These are phyloP conservation scores for Saccharum officinarum DNA, from an alignment of 176 grass and related monocot species.

Conservation along the genomic window DNA sequence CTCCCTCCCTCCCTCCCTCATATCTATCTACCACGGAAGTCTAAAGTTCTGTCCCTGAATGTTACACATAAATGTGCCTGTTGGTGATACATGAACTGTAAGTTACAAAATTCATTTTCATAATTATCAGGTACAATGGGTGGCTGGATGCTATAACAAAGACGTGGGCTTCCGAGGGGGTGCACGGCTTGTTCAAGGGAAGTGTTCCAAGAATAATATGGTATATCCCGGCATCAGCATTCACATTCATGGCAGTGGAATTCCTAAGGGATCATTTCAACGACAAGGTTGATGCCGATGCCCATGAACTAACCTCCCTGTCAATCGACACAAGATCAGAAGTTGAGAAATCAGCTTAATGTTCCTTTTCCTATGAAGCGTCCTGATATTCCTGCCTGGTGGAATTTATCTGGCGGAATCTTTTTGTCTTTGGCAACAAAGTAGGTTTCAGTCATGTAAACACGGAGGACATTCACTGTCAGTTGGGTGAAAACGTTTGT, in stretches of 20 bases:
- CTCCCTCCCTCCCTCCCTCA: not conserved
- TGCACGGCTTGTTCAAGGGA: constrained; percentile 81
- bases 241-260: constrained; percentile 98
- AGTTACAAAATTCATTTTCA: not conserved
- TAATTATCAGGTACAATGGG: constrained; percentile 66
- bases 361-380: not conserved
- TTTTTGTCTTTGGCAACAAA: not conserved
- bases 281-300: constrained; percentile 43
- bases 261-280: constrained; percentile 89
- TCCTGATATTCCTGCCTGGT: not conserved
- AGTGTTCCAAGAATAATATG: constrained; percentile 86
- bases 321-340: constrained; percentile 52
- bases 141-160: constrained; percentile 87
- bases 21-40: not conserved
- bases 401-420: constrained; percentile 12
- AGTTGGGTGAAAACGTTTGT: not conserved
- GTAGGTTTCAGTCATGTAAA: not conserved
- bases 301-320: constrained; percentile 36
- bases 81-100: not conserved
- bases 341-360: constrained; percentile 44
- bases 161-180: constrained; percentile 73
- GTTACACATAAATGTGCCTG: not conserved
- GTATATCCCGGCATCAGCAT: constrained; percentile 89
- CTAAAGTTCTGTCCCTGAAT: not conserved
- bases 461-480: not conserved